A percentile compares a stretch with the other conserved stretches of the same genome.
Evolutionary conservation across 768 basidiomycete genomes (phyloP).

Genomic region (Mycena floridula): DNA sequence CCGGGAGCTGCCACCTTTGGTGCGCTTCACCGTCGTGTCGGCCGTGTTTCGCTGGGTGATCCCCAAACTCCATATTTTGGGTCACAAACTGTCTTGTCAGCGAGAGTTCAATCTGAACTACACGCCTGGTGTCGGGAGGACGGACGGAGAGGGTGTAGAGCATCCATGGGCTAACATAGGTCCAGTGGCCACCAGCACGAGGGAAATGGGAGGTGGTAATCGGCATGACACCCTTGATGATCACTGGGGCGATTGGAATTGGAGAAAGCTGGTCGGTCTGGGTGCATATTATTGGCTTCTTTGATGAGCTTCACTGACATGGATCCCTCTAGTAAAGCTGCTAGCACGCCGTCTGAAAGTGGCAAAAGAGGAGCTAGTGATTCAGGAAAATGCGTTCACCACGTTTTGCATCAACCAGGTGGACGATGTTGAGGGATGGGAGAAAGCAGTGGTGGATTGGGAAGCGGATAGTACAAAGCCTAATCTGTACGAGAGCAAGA

Average conservation of each 20-base stretch:
- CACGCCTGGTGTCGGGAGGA: not conserved
- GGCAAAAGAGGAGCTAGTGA: constrained; percentile 1
- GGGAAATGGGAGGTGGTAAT: constrained; percentile 30
- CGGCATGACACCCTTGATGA: constrained; percentile 28
- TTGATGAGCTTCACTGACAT: not conserved
- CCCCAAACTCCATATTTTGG: not conserved
- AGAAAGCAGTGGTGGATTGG: constrained; percentile 7
- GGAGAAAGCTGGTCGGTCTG: constrained; percentile 10
- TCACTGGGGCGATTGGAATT: constrained; percentile 27
- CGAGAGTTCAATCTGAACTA: not conserved
- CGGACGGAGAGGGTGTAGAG: constrained; percentile 19
- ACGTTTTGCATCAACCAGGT: not conserved
- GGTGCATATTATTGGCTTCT: not conserved
- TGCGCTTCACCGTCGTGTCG: not conserved
- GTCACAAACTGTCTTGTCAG: not conserved
- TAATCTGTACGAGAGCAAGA: constrained; percentile 3
- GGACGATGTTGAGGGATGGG: constrained; percentile 5
- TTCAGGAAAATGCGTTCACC: constrained; percentile 2
- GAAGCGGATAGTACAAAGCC: constrained; percentile 6
- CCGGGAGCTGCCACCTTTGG: constrained; percentile 4
- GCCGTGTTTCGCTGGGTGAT: constrained; percentile 6
- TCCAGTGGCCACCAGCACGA: constrained; percentile 22
- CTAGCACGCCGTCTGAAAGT: constrained; percentile 2
- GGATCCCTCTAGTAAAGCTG: constrained; percentile 1
- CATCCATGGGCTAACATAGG: constrained; percentile 28